Percentiles rank a stretch among this genome's conserved stretches.
Conservation (phyloP, 805 yeast species). For the Millerozyma miso region DNA sequence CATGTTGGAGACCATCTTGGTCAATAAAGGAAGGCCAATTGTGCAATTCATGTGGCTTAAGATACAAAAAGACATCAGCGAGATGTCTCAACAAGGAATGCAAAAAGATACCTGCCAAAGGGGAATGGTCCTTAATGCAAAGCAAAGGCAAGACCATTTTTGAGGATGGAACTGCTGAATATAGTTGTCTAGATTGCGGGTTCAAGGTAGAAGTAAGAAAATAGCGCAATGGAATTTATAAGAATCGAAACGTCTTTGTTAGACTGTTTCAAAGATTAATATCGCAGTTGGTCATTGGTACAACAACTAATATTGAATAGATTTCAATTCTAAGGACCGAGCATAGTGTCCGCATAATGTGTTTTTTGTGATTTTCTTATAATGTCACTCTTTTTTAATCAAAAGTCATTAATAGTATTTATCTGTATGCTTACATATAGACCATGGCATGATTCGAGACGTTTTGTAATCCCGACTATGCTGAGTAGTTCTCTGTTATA, state of each 20-base stretch:
- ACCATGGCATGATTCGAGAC: too few species aligned
- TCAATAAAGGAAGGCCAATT: slow-evolving; percentile 85
- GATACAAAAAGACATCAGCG: slow-evolving; percentile 92
- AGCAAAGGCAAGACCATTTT: slow-evolving; percentile 50
- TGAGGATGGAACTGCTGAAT: slow-evolving; percentile 37
- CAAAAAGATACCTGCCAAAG: slow-evolving; percentile 90
- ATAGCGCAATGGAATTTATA: slow-evolving; percentile 6
- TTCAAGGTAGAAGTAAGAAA: slow-evolving; percentile 38
- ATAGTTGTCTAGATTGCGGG: slow-evolving; percentile 41
- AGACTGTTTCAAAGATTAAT: not conserved
- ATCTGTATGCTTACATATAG: too few species aligned
- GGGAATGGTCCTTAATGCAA: slow-evolving; percentile 89
- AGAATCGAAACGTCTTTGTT: not conserved
- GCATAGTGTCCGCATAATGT: not conserved
- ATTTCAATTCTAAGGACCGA: not conserved
- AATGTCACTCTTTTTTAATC: too few species aligned
- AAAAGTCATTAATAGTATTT: too few species aligned
- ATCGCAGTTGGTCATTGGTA: not conserved
- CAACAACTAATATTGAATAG: not conserved
- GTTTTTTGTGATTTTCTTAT: too few species aligned
- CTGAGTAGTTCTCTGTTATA: too few species aligned
- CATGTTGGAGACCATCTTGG: slow-evolving; percentile 99
- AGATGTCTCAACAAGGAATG: slow-evolving; percentile 76
- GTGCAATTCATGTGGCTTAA: slow-evolving; percentile 92
- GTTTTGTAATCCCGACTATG: too few species aligned